Base-by-base conservation (phyloP, 2,329 filamentous ascomycete species). In the Aspergillus sp. region DNA sequence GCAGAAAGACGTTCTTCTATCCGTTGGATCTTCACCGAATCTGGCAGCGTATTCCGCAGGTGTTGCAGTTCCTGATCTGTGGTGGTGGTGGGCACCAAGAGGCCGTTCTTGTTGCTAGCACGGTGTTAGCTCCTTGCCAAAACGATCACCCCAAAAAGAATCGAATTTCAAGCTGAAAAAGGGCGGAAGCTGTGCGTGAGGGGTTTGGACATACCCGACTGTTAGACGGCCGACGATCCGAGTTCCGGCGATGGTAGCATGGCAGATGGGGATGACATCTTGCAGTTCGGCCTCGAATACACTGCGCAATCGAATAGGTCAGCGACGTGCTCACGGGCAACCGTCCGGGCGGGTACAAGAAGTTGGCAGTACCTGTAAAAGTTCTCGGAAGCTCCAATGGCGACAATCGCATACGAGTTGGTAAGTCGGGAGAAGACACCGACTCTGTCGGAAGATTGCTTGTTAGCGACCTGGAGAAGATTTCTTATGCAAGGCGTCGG, bases 61-160 rank as follows among this genome's bases (percentile, higher is more conserved):
- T 99, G 95, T 80, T 97, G 93, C 65, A 99, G 85, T 82, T 99
- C 95, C 82, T 99, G 95, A 80, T 99, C 95, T 69, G 93, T 96
- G 63, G 95, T 98, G 60, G 89, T 92, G 57, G 94, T 98, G 62
- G 95, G 95, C 58, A 99, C 94, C 64, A 99, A 88, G 64, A 99
- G 90, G 70, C 95, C 95, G 78, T 96, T 96, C 76, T 92, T 91
- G 86, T 99, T 99, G 71, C 92, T 91, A 63, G 46, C 63, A 29
- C 58, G 55, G 56, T 50, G 18, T 58, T 51, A 59, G 46, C 32
- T 36, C 45, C 2, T 20, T 22, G 45, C 18, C 2, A 39, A 9
- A n/a, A 57, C 18, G 36, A 42, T 6, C 14, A 16, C 5, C 36
- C 14, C 36, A 1, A 16, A n/a, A 11, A 42, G 36, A 7, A 4